These are phyloP conservation scores for Scedosporium boydii DNA, from an alignment of 2,329 filamentous ascomycete species.

Conservation along the genomic window DNA sequence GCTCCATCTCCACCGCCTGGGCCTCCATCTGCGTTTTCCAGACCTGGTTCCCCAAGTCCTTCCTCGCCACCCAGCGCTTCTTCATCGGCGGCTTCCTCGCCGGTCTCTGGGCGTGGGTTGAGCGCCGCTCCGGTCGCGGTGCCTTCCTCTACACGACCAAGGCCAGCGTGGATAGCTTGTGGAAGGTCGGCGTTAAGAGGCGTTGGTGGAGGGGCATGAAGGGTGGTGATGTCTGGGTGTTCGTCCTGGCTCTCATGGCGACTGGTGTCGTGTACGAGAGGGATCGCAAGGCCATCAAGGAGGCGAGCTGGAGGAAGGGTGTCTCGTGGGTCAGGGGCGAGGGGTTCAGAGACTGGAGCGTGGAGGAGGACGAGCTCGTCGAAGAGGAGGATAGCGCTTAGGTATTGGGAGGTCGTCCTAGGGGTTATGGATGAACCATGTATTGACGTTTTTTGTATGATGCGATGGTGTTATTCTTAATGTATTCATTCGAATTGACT, in stretches of 20 bases:
- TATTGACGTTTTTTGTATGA: too few relatives aligned
- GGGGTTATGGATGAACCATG: too few relatives aligned
- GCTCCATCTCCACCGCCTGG: conserved; percentile 81
- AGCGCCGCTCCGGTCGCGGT: conserved; percentile 51
- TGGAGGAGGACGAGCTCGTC: conserved; percentile 40
- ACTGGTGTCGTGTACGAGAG: conserved; percentile 71
- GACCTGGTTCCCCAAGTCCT: conserved; percentile 59
- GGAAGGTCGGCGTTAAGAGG: conserved; percentile 89
- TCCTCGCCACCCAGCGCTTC: conserved; percentile 76
- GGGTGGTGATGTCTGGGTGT: conserved; percentile 76
- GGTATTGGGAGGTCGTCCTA: not conserved
- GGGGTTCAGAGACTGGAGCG: conserved; percentile 60
- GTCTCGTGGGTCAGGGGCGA: conserved; percentile 67
- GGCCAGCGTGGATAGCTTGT: conserved; percentile 70
- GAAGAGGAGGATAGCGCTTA: conserved; percentile 15
- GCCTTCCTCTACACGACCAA: conserved; percentile 74
- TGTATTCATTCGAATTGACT: too few relatives aligned
- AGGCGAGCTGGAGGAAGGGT: conserved; percentile 58
- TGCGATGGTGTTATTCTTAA: too few relatives aligned
- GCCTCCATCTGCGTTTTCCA: conserved; percentile 86
- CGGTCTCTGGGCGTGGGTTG: conserved; percentile 76
- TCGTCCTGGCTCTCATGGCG: conserved; percentile 68
- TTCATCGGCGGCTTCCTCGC: conserved; percentile 81
- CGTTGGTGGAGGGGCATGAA: conserved; percentile 77
- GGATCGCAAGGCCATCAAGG: conserved; percentile 57